Percentiles rank a stretch among this genome's conserved stretches.
Evolutionary conservation across 2,329 filamentous ascomycete species (phyloP).

Genomic region (Alternaria triticimaculans): DNA sequence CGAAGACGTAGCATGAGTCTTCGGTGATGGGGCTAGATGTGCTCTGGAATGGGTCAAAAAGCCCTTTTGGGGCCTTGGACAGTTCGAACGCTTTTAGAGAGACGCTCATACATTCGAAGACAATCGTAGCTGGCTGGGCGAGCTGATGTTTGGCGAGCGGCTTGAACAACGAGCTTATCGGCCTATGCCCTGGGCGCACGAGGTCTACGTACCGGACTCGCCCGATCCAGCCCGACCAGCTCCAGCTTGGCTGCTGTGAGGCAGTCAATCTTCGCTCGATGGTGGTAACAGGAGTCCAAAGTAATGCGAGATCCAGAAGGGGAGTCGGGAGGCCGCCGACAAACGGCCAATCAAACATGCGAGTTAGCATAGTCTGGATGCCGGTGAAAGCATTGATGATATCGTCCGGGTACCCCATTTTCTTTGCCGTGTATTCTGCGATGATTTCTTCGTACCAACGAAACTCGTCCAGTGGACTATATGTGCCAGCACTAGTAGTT

Average conservation of each 20-base stretch:
- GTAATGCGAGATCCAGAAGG: conserved; percentile 8
- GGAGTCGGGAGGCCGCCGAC: neutral
- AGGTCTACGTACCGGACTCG: neutral
- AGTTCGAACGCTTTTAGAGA: neutral
- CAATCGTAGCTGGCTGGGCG: neutral
- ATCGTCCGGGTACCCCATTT: conserved; percentile 2
- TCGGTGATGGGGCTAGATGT: neutral
- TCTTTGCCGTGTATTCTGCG: conserved; percentile 5
- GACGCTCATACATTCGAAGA: neutral
- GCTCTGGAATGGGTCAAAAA: neutral
- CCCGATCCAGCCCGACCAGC: neutral
- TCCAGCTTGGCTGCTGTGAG: conserved; percentile 1
- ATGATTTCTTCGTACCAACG: conserved; percentile 11
- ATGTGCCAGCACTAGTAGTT: neutral
- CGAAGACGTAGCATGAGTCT: conserved; percentile 3
- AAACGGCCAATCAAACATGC: conserved; percentile 6
- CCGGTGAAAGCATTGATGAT: conserved; percentile 10
- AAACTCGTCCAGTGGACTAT: conserved; percentile 6
- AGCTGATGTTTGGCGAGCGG: neutral
- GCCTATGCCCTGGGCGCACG: conserved; percentile 1
- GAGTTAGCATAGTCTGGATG: neutral
- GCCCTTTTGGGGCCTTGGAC: neutral
- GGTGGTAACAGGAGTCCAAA: conserved; percentile 3
- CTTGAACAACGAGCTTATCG: conserved; percentile 1
- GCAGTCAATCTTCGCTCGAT: neutral